These are phyloP conservation scores for Waltergamsia citrina DNA, from an alignment of 2,329 filamentous ascomycete genomes.

Conservation along the genomic window DNA sequence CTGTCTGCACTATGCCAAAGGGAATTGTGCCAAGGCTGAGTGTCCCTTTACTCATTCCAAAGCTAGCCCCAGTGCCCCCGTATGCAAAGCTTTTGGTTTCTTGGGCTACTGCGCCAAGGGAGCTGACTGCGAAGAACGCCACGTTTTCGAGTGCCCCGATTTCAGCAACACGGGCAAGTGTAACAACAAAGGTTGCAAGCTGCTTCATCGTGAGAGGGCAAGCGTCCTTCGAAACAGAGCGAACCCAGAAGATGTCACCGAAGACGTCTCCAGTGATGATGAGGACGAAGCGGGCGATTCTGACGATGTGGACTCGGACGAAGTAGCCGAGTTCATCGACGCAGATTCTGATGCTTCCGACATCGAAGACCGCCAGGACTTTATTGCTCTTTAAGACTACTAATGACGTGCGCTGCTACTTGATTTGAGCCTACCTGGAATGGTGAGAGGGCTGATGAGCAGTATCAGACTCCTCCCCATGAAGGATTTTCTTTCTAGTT, in stretches of 20 bases:
- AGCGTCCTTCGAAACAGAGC: conserved; percentile 64
- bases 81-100: conserved; percentile 77
- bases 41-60: conserved; percentile 84
- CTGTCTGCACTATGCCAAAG: conserved; percentile 83
- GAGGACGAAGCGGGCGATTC: conserved; percentile 64
- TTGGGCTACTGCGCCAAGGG: conserved; percentile 87
- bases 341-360: conserved; percentile 44
- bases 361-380: conserved; percentile 50
- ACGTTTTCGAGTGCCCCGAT: conserved; percentile 89
- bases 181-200: conserved; percentile 69
- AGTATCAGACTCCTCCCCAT: not conserved
- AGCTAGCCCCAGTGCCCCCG: conserved; percentile 65
- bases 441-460: not conserved
- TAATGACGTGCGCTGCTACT: not conserved
- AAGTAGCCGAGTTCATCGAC: conserved; percentile 55
- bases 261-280: conserved; percentile 71
- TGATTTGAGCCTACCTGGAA: too few species aligned
- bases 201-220: conserved; percentile 81
- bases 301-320: conserved; percentile 74
- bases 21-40: conserved; percentile 76
- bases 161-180: conserved; percentile 88
- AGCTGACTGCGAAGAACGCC: conserved; percentile 65
- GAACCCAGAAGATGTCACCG: conserved; percentile 44
- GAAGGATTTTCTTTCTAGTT: not conserved
- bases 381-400: conserved; percentile 31